Evolutionary conservation across 1,139 yeast species (phyloP).

Genomic region (Debaryomyces psychrophilus): DNA sequence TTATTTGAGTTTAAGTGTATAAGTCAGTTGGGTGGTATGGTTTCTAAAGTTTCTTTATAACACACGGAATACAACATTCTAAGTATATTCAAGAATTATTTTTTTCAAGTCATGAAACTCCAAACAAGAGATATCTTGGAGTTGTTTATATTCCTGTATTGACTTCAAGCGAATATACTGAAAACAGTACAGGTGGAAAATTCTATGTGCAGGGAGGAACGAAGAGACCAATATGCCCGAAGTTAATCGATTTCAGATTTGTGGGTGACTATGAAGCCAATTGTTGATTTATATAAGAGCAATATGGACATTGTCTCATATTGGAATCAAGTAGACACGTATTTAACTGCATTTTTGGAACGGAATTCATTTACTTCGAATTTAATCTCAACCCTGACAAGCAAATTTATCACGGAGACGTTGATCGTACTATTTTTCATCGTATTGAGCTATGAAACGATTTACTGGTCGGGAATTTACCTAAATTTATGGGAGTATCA

Average conservation of each 20-base stretch:
- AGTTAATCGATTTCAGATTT: background rate
- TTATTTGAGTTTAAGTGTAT: no score
- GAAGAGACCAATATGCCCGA: background rate
- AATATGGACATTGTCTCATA: background rate
- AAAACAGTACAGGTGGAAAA: no score
- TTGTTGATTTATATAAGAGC: background rate
- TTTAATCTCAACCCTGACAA: conserved; percentile 32
- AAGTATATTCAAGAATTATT: no score
- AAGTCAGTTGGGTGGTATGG: no score
- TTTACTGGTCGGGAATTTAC: conserved; percentile 53
- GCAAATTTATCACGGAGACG: conserved; percentile 45
- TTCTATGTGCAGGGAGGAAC: background rate
- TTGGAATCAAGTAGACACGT: background rate
- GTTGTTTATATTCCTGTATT: no score
- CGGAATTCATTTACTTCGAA: conserved; percentile 31
- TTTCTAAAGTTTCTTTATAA: no score
- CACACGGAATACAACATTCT: no score
- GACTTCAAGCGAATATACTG: no score
- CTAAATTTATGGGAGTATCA: conserved; percentile 59
- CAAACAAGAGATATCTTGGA: no score
- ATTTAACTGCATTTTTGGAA: conserved; percentile 12
- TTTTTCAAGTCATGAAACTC: no score
- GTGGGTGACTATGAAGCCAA: background rate
- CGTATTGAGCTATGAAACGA: conserved; percentile 45
- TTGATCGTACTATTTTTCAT: conserved; percentile 38